Evolutionary conservation across 306 rosid genomes (phyloP).

Genomic region (Potentilla sterilis): DNA sequence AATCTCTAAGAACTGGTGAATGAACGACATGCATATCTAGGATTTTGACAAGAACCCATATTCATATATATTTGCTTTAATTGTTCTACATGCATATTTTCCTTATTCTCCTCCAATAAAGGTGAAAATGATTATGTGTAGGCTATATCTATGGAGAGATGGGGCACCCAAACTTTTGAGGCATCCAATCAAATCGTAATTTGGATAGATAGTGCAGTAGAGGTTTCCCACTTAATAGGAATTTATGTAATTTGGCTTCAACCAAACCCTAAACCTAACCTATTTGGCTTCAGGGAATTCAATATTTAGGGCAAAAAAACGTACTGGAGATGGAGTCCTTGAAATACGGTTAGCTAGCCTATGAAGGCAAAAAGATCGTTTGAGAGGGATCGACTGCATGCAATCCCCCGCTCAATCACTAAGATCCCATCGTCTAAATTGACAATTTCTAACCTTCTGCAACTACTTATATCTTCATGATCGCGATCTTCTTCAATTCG

Average conservation of each 20-base stretch:
- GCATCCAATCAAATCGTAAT: slow-evolving; percentile 51
- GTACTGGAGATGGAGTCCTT: neutral
- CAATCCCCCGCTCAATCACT: neutral
- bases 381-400: neutral
- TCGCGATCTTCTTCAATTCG: too few relatives aligned
- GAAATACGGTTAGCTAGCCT: neutral
- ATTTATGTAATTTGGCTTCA: slow-evolving; percentile 12
- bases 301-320: too few relatives aligned
- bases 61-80: slow-evolving; percentile 70
- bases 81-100: slow-evolving; percentile 50
- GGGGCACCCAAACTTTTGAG: slow-evolving; percentile 48
- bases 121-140: slow-evolving; percentile 43
- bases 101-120: slow-evolving; percentile 72
- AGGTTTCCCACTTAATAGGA: slow-evolving; percentile 51
- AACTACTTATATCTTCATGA: neutral
- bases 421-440: neutral
- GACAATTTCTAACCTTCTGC: neutral
- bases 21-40: slow-evolving; percentile 63
- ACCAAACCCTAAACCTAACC: neutral
- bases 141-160: slow-evolving; percentile 24
- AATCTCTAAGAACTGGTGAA: slow-evolving; percentile 49
- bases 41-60: slow-evolving; percentile 85
- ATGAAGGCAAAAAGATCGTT: neutral
- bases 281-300: too few relatives aligned
- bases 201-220: slow-evolving; percentile 35